Evolutionary conservation across 306 rosid genomes (phyloP), one percentile per base, ranked within the genome.

Genomic region (Vachellia collinsii): DNA sequence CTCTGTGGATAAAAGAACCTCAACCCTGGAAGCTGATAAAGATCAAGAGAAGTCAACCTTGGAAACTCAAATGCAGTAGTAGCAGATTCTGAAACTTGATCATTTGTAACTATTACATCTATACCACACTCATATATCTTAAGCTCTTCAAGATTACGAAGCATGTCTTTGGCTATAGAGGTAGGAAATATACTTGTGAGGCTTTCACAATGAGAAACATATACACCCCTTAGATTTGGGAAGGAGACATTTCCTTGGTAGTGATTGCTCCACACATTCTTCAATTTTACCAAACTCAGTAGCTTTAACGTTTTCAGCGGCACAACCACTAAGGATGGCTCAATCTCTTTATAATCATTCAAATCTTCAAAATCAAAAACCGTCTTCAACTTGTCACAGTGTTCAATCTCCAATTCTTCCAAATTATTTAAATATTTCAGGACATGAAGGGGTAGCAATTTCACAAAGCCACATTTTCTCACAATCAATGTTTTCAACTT

Each of bases 71-170:
- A 22, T 58, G 14, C 10, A 22, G 23, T 2, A 58, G 36, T 6
- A 58, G 0, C 4, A 22, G 34, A 58, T 22, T 58, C 36, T n/a
- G 5, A 58, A 58, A 9, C 14, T 58, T 58, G 64, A 58, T 22
- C 64, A 34, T 58, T 8, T 23, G 64, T 7, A n/a, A 58, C 34
- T 20, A 58, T 20, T 3, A 58, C 34, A 1, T 58, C 36, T 58
- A 22, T 1, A 22, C 64, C 34, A 58, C 64, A 58, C 3, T 0
- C 0, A 4, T 0, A 0, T n/a, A 58, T 22, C 0, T 3, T 0
- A 58, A 58, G 64, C 4, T 58, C 23, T 22, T 58, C 36, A 58
- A 20, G 64, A 58, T 22, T 4, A 54, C 11, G 4, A 58, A 20
- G 64, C 64, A 58, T 20, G 14, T 5, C 64, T 58, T 20, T 22